Evolutionary conservation across 2,329 filamentous ascomycete species (phyloP).

Genomic region (Westerdykella aurantiaca): DNA sequence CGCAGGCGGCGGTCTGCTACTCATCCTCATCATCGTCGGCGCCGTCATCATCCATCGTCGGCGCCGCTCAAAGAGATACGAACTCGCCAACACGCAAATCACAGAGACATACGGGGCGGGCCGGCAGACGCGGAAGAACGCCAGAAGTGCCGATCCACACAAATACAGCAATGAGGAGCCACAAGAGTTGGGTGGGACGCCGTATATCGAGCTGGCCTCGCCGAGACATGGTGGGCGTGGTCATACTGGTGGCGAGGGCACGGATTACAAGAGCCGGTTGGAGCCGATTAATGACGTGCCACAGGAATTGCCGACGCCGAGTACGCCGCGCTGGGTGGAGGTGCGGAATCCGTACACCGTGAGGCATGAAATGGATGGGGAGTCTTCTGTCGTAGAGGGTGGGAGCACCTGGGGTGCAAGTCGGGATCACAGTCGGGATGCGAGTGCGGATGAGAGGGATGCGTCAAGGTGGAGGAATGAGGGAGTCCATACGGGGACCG

Average conservation of each 20-base stretch:
- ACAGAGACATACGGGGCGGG: slow-evolving; percentile 7
- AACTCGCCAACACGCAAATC: slow-evolving; percentile 17
- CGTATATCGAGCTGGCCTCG: slow-evolving; percentile 17
- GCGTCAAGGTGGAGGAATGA: neutral
- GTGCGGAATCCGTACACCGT: slow-evolving; percentile 10
- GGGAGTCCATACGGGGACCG: no score
- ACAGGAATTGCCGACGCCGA: slow-evolving; percentile 20
- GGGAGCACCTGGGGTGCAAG: neutral
- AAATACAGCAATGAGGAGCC: slow-evolving; percentile 2
- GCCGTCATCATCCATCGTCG: slow-evolving; percentile 19
- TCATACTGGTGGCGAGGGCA: neutral
- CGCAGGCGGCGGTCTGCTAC: slow-evolving; percentile 14
- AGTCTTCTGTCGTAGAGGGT: slow-evolving; percentile 2
- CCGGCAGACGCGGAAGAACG: neutral
- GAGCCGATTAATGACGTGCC: slow-evolving; percentile 18
- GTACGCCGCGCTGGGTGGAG: slow-evolving; percentile 20
- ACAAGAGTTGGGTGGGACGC: slow-evolving; percentile 23
- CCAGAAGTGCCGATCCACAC: neutral
- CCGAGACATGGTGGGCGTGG: slow-evolving; percentile 3
- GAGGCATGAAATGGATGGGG: slow-evolving; percentile 16
- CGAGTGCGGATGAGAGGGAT: neutral
- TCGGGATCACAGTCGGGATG: neutral
- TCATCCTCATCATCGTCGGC: slow-evolving; percentile 16
- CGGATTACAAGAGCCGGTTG: slow-evolving; percentile 14
- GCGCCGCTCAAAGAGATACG: slow-evolving; percentile 14